A percentile compares a stretch with the other conserved stretches of the same genome.
Conservation (phyloP, 768 basidiomycete species). For the Tulasnella calospora region DNA sequence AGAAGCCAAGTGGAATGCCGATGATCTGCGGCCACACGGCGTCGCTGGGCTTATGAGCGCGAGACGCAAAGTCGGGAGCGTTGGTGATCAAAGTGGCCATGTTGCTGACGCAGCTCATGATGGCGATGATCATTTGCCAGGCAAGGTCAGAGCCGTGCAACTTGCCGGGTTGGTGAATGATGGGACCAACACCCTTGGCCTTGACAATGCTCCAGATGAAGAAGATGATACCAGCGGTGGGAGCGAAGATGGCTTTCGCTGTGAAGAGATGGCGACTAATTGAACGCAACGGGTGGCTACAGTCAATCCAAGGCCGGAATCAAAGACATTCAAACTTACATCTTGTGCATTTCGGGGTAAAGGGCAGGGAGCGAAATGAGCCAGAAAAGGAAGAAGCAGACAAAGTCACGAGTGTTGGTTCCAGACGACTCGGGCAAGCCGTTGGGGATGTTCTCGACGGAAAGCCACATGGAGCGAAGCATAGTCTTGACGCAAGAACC, state of each 20-base stretch:
- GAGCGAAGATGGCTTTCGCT: slow-evolving; percentile 67
- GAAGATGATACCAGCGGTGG: slow-evolving; percentile 63
- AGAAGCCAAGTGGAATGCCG: slow-evolving; percentile 67
- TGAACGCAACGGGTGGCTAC: background rate
- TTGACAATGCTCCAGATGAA: slow-evolving; percentile 75
- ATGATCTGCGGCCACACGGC: slow-evolving; percentile 63
- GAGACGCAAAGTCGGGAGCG: slow-evolving; percentile 53
- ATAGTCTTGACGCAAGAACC: slow-evolving; percentile 70
- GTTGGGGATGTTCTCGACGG: slow-evolving; percentile 60
- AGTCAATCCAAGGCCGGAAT: slow-evolving; percentile 34
- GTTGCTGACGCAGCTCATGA: slow-evolving; percentile 77
- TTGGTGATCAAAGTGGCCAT: slow-evolving; percentile 69
- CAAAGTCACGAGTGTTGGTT: slow-evolving; percentile 66
- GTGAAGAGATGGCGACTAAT: slow-evolving; percentile 66
- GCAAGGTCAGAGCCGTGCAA: slow-evolving; percentile 62
- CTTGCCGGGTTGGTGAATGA: slow-evolving; percentile 58
- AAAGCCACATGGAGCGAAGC: slow-evolving; percentile 72
- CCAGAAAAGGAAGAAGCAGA: slow-evolving; percentile 87
- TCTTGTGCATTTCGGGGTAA: slow-evolving; percentile 78
- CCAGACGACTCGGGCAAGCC: slow-evolving; percentile 67
- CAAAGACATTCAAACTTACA: slow-evolving; percentile 43
- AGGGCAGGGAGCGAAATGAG: slow-evolving; percentile 71
- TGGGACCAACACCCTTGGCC: slow-evolving; percentile 71
- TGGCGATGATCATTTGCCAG: slow-evolving; percentile 68
- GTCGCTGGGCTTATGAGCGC: slow-evolving; percentile 48